A percentile compares a stretch with the other conserved stretches of the same genome.
phyloP scores from a whole-genome alignment of 2,329 filamentous ascomycete genomes.

The Magnaporthales sp. region DNA sequence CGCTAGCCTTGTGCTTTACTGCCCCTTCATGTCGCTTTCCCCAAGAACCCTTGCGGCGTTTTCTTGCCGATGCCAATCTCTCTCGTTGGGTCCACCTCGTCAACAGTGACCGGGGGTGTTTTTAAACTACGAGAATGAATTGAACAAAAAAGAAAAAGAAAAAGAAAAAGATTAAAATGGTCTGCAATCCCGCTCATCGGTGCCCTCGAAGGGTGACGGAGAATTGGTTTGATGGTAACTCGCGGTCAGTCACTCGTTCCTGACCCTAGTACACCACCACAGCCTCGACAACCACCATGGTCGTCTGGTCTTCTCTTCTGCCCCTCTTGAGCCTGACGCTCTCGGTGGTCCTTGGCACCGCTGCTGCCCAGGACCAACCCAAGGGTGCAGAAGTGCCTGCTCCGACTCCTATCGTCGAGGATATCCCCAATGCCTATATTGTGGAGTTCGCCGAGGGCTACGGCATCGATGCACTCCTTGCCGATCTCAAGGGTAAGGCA shows the following conservation, averaged over 20 bases:
- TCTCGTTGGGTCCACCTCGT: background rate
- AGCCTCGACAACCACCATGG: background rate
- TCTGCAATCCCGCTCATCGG: background rate
- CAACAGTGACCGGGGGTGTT: background rate
- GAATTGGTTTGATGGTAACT: background rate
- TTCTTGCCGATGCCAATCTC: background rate
- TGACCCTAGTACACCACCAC: background rate
- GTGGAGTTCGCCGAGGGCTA: slow-evolving; percentile 14
- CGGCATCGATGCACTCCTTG: slow-evolving; percentile 7
- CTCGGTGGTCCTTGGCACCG: background rate
- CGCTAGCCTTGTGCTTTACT: background rate
- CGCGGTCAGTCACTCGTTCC: background rate
- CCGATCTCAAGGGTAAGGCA: background rate
- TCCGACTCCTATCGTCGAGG: background rate
- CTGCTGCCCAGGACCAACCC: background rate
- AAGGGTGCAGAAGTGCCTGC: background rate
- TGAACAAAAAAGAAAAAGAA: background rate
- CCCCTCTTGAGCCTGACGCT: slow-evolving; percentile 1
- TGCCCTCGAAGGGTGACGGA: background rate
- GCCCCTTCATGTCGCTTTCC: background rate
- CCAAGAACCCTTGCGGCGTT: background rate
- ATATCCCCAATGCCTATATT: slow-evolving; percentile 10
- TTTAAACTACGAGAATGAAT: background rate
- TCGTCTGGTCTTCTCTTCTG: slow-evolving; percentile 2
- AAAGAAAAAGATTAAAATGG: background rate